These are phyloP conservation scores for Talaromyces trachyspermus DNA, from an alignment of 495 filamentous ascomycete genomes.

Conservation along the genomic window DNA sequence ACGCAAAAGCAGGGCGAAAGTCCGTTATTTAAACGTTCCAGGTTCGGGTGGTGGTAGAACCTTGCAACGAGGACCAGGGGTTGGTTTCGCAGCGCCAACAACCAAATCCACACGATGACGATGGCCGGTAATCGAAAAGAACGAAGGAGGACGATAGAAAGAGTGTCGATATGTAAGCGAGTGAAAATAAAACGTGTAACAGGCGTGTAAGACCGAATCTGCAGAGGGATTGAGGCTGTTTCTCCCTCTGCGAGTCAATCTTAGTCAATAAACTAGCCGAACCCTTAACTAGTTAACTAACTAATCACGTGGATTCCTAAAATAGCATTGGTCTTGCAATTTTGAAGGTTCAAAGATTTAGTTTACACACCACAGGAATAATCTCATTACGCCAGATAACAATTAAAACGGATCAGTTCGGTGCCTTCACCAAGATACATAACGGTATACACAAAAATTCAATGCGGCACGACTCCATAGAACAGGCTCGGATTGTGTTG, in stretches of 20 bases:
- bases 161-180: slow-evolving; percentile 12
- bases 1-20: too few relatives aligned
- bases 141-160: slow-evolving; percentile 2
- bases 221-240: not conserved
- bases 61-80: too few relatives aligned
- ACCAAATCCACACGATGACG: not conserved
- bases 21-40: too few relatives aligned
- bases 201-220: too few relatives aligned
- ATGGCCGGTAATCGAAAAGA: slow-evolving; percentile 1
- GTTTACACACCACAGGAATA: too few relatives aligned
- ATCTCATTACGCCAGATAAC: not conserved
- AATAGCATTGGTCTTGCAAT: not conserved
- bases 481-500: slow-evolving; percentile 5
- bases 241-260: too few relatives aligned
- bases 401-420: slow-evolving; percentile 1
- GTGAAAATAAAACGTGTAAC: too few relatives aligned
- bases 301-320: not conserved
- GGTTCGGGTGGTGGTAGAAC: too few relatives aligned
- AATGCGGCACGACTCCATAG: not conserved
- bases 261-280: too few relatives aligned
- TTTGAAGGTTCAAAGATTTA: not conserved
- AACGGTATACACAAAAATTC: slow-evolving; percentile 3
- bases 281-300: too few relatives aligned
- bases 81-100: not conserved
- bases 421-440: slow-evolving; percentile 4